A percentile compares a stretch with the other conserved stretches of the same genome.
These are phyloP conservation scores for Didymella exigua DNA, from an alignment of 2,329 filamentous ascomycete genomes.

Conservation along the genomic window DNA sequence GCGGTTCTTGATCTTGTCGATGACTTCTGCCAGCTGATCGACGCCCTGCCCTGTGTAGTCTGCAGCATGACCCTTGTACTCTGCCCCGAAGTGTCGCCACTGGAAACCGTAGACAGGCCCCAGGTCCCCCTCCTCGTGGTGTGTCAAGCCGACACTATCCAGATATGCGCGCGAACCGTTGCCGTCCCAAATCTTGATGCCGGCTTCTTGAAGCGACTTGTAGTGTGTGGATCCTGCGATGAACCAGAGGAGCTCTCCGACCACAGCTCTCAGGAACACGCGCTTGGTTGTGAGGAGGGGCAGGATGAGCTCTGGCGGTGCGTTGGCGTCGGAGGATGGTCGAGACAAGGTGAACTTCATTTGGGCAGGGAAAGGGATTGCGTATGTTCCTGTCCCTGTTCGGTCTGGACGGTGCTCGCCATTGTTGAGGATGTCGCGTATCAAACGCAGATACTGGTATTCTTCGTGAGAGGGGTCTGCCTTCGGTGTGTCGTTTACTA, in stretches of 20 bases:
- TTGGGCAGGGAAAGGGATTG: conserved; percentile 84
- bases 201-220: conserved; percentile 72
- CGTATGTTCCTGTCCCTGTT: conserved; percentile 91
- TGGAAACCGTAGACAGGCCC: conserved; percentile 98
- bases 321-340: conserved; percentile 48
- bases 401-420: conserved; percentile 91
- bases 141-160: conserved; percentile 78
- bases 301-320: conserved; percentile 66
- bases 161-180: conserved; percentile 92
- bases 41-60: conserved; percentile 90
- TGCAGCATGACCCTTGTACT: conserved; percentile 69
- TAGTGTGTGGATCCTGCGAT: conserved; percentile 84
- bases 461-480: conserved; percentile 71
- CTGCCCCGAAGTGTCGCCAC: conserved; percentile 96
- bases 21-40: conserved; percentile 90
- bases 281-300: conserved; percentile 97
- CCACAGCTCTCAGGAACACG: conserved; percentile 87
- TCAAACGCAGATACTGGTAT: conserved; percentile 89
- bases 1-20: conserved; percentile 79
- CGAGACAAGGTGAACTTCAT: conserved; percentile 84
- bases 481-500: conserved; percentile 12
- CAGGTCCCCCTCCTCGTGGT: conserved; percentile 86
- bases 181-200: conserved; percentile 98
- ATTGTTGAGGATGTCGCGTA: conserved; percentile 78
- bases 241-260: conserved; percentile 97